Evolutionary conservation across 495 filamentous ascomycete species (phyloP).

Genomic region (Sporormia fimetaria): DNA sequence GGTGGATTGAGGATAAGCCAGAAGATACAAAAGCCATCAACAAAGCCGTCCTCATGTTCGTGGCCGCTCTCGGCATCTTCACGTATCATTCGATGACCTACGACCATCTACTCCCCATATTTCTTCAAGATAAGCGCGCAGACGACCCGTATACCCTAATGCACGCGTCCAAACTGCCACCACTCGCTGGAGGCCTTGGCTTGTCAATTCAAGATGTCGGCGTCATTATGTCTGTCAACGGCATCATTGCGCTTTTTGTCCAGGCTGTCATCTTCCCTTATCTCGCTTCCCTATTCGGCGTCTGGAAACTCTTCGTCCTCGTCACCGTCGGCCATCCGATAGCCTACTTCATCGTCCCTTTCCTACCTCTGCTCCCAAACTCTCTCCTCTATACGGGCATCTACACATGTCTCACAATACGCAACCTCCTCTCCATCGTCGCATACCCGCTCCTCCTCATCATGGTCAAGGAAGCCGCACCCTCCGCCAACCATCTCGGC

Average conservation of each 20-base stretch:
- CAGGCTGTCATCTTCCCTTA: conserved; percentile 67
- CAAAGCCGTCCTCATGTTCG: conserved; percentile 54
- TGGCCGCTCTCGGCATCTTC: conserved; percentile 65
- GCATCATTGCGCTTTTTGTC: conserved; percentile 65
- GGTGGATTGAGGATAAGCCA: conserved; percentile 9
- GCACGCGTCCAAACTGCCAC: conserved; percentile 4
- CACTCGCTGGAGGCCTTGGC: conserved; percentile 64
- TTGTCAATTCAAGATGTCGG: conserved; percentile 62
- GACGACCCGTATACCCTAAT: conserved; percentile 23
- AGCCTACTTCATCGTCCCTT: conserved; percentile 63
- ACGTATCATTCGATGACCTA: conserved; percentile 84
- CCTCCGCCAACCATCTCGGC: conserved; percentile 53
- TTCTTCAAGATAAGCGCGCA: conserved; percentile 57
- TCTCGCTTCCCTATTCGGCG: conserved; percentile 56
- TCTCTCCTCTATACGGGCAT: conserved; percentile 53
- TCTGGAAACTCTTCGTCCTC: conserved; percentile 60
- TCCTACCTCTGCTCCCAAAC: conserved; percentile 50
- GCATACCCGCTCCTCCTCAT: conserved; percentile 71
- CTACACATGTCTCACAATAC: conserved; percentile 56
- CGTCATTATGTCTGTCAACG: conserved; percentile 69
- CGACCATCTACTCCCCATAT: conserved; percentile 74
- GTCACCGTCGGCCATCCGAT: conserved; percentile 68
- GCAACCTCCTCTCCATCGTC: conserved; percentile 66
- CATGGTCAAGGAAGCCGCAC: conserved; percentile 72
- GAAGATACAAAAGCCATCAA: conserved; percentile 45